A percentile compares a stretch with the other conserved stretches of the same genome.
Conservation (phyloP, 2,329 filamentous ascomycete genomes). For the Hirsutella rhossiliensis region DNA sequence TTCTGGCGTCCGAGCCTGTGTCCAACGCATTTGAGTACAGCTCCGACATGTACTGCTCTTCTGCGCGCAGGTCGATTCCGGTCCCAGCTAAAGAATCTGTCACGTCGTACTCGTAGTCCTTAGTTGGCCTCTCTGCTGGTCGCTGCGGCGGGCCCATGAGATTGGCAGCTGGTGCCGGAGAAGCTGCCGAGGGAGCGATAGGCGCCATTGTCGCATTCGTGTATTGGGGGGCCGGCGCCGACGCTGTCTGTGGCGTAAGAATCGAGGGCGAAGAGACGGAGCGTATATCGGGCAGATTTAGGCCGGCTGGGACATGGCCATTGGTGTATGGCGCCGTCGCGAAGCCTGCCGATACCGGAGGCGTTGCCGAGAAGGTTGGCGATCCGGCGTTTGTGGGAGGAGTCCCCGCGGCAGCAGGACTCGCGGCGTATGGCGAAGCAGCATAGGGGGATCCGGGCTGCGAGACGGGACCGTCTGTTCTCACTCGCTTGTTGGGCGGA, state of each 20-base stretch:
- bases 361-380: conserved; percentile 21
- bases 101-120: conserved; percentile 56
- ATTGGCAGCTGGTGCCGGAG: conserved; percentile 14
- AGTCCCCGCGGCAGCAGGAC: conserved; percentile 29
- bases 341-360: conserved; percentile 19
- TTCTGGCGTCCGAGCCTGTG: conserved; percentile 31
- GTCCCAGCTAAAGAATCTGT: conserved; percentile 76
- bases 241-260: conserved; percentile 16
- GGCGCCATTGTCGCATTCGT: conserved; percentile 17
- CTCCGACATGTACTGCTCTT: conserved; percentile 70
- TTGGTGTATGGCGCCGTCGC: conserved; percentile 26
- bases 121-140: conserved; percentile 49
- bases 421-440: conserved; percentile 36
- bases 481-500: conserved; percentile 56
- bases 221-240: conserved; percentile 12
- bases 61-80: conserved; percentile 76
- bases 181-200: conserved; percentile 11
- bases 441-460: conserved; percentile 53
- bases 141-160: conserved; percentile 49
- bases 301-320: conserved; percentile 21
- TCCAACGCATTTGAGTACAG: conserved; percentile 43
- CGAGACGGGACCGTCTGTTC: conserved; percentile 50
- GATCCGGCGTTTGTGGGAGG: conserved; percentile 24
- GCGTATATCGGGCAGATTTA: conserved; percentile 22
- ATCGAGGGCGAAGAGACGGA: conserved; percentile 19